phyloP scores from a whole-genome alignment of 345 rosid genomes.

The Iberis pinnata region DNA sequence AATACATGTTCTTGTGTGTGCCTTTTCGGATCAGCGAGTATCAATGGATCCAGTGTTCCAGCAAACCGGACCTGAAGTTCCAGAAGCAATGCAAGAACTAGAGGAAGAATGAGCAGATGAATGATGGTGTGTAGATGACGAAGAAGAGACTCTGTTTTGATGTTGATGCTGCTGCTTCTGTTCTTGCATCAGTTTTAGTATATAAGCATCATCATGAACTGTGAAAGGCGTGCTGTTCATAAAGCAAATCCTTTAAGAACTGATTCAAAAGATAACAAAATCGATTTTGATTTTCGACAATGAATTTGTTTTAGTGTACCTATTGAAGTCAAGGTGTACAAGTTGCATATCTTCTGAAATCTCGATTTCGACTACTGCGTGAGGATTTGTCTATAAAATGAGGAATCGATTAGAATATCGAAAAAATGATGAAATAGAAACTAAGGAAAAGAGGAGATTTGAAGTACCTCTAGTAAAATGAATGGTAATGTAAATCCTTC shows the following conservation, averaged over 20 bases:
- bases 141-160: slow-evolving; percentile 27
- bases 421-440: not conserved
- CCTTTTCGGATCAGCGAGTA: slow-evolving; percentile 20
- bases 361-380: slow-evolving; percentile 49
- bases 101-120: slow-evolving; percentile 36
- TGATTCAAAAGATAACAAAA: slow-evolving; percentile 1
- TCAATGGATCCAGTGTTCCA: slow-evolving; percentile 33
- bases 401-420: not conserved
- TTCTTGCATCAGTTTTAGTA: slow-evolving; percentile 34
- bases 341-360: slow-evolving; percentile 47
- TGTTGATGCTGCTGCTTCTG: slow-evolving; percentile 20
- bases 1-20: not conserved
- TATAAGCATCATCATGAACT: slow-evolving; percentile 36
- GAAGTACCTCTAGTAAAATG: slow-evolving; percentile 37
- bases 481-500: slow-evolving; percentile 40
- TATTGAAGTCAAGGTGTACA: slow-evolving; percentile 48
- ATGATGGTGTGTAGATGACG: slow-evolving; percentile 22
- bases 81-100: slow-evolving; percentile 37
- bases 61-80: slow-evolving; percentile 31
- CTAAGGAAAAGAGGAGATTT: not conserved
- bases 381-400: slow-evolving; percentile 34
- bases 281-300: too few relatives aligned
- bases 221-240: slow-evolving; percentile 37
- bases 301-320: slow-evolving; percentile 23
- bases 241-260: not conserved